Evolutionary conservation across 2,329 filamentous ascomycete genomes (phyloP).

Genomic region (Fusarium ambrosium): DNA sequence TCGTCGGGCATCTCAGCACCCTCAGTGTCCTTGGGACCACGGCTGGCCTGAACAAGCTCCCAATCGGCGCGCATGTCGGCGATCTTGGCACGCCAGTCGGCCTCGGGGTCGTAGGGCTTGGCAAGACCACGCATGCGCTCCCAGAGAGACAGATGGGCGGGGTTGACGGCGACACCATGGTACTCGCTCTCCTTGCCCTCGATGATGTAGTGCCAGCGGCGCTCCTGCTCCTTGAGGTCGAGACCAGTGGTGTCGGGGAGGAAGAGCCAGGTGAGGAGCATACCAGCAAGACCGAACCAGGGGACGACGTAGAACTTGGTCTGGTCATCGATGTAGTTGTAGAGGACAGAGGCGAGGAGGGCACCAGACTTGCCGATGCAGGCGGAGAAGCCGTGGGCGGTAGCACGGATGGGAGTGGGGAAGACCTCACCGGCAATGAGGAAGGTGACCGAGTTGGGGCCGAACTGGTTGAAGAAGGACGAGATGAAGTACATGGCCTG

Average conservation of each 20-base stretch:
- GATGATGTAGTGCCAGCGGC: constrained; percentile 90
- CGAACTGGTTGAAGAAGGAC: constrained; percentile 99
- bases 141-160: constrained; percentile 88
- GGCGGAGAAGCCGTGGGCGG: constrained; percentile 94
- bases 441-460: constrained; percentile 96
- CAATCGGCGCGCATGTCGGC: constrained; percentile 81
- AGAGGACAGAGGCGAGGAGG: constrained; percentile 86
- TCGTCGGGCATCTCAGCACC: constrained; percentile 57
- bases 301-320: constrained; percentile 93
- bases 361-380: constrained; percentile 91
- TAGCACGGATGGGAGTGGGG: constrained; percentile 92
- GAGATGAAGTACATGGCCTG: constrained; percentile 98
- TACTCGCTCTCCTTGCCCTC: constrained; percentile 84
- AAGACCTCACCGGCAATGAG: constrained; percentile 96
- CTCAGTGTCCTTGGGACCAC: constrained; percentile 64
- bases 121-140: constrained; percentile 83
- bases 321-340: constrained; percentile 92
- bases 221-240: constrained; percentile 97
- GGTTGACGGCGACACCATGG: constrained; percentile 93
- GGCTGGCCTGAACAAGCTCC: constrained; percentile 64
- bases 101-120: constrained; percentile 85
- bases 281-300: constrained; percentile 93
- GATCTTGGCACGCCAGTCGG: constrained; percentile 87
- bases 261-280: constrained; percentile 85
- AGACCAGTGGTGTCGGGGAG: constrained; percentile 97